Percentiles rank a stretch among this genome's conserved stretches.
Conservation (phyloP, 805 yeast species). For the Teunomyces aglyptinius region DNA sequence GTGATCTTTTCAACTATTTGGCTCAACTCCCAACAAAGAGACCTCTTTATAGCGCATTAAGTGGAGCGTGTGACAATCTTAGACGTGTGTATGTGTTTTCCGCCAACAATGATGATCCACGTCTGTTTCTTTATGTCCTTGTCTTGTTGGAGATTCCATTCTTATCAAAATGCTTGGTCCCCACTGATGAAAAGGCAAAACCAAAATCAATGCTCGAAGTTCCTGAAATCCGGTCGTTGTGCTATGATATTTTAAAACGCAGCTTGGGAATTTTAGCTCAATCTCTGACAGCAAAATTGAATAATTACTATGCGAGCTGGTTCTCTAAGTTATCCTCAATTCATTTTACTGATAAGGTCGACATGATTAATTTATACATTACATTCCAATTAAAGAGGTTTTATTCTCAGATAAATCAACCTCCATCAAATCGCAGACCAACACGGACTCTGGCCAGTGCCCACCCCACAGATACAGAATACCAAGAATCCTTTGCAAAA, state of each 20-base stretch:
- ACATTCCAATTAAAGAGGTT: conserved; percentile 69
- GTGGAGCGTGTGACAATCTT: conserved; percentile 50
- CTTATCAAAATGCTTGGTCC: conserved; percentile 34
- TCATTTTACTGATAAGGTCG: conserved; percentile 54
- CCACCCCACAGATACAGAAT: conserved; percentile 16
- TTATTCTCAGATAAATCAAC: conserved; percentile 38
- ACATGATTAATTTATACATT: conserved; percentile 69
- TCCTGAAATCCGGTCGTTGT: conserved; percentile 52
- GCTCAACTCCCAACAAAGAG: conserved; percentile 55
- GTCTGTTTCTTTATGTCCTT: conserved; percentile 55
- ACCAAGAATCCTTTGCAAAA: conserved; percentile 22
- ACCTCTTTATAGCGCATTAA: conserved; percentile 57
- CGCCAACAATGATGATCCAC: conserved; percentile 37
- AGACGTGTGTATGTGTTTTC: conserved; percentile 42
- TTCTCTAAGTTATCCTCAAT: conserved; percentile 43
- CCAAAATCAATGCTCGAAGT: conserved; percentile 35
- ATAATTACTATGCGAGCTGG: conserved; percentile 53
- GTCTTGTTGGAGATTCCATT: conserved; percentile 70
- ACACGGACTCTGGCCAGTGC: not conserved
- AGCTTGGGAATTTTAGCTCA: conserved; percentile 66
- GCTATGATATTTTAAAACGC: conserved; percentile 71
- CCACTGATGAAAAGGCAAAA: not conserved
- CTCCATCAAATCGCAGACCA: conserved; percentile 12
- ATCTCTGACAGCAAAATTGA: conserved; percentile 34
- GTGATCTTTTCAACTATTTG: conserved; percentile 45